phyloP scores from a whole-genome alignment of 352 stramenopile genomes.

The Pythium sukuiense region DNA sequence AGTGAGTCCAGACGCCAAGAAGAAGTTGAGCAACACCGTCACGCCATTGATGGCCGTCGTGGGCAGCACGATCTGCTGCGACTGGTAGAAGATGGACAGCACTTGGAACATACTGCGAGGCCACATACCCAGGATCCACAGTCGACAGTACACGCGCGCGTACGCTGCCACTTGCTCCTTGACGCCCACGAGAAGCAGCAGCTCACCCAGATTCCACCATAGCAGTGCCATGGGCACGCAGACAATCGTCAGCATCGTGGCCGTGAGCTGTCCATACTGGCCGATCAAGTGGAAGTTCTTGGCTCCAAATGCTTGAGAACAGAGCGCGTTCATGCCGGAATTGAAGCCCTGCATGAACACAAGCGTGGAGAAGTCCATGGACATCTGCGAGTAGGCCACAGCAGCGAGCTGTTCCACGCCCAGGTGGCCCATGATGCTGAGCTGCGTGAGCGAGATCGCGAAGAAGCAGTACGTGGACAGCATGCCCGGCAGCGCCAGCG shows the following conservation, averaged over 20 bases:
- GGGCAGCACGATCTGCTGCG: slow-evolving; percentile 81
- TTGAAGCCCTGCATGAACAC: slow-evolving; percentile 85
- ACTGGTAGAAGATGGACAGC: slow-evolving; percentile 77
- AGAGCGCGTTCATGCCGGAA: slow-evolving; percentile 77
- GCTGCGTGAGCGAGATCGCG: slow-evolving; percentile 59
- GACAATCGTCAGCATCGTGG: slow-evolving; percentile 54
- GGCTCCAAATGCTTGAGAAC: slow-evolving; percentile 82
- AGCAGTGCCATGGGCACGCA: slow-evolving; percentile 68
- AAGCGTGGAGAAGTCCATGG: slow-evolving; percentile 73
- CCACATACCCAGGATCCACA: slow-evolving; percentile 74
- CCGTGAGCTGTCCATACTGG: slow-evolving; percentile 63
- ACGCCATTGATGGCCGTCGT: slow-evolving; percentile 61
- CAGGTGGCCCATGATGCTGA: slow-evolving; percentile 86
- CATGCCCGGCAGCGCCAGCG: slow-evolving; percentile 46
- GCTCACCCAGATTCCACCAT: slow-evolving; percentile 72
- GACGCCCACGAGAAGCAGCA: slow-evolving; percentile 50
- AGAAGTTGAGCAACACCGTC: slow-evolving; percentile 57
- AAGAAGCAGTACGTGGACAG: slow-evolving; percentile 48
- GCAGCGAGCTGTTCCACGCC: slow-evolving; percentile 75
- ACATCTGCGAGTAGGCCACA: slow-evolving; percentile 77
- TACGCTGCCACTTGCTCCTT: slow-evolving; percentile 42
- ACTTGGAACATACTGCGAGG: slow-evolving; percentile 81
- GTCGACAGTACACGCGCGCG: slow-evolving; percentile 56
- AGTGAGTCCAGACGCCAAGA: neutral
- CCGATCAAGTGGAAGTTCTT: slow-evolving; percentile 78